Evolutionary conservation across 164 flowering plant genomes (phyloP), one percentile per base, ranked within the genome.

Genomic region (Magnolia changhungtana): DNA sequence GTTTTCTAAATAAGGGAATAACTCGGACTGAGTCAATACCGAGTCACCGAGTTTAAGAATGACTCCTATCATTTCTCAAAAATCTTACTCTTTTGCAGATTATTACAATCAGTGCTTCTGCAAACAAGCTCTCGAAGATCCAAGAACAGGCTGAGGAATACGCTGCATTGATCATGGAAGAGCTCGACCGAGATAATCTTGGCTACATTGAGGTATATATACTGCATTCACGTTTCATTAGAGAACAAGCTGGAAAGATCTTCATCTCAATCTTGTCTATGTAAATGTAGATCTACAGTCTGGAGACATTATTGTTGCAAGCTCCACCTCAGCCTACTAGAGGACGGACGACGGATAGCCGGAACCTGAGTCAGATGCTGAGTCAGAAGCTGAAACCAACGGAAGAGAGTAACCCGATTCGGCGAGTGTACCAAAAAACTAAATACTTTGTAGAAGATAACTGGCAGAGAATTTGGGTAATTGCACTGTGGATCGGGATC

Each of bases 141-240:
- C 84, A 85, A 75, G 80, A 84, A 71, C 84, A 83, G 58, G 88
- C 91, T 0, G 87, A 88, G 37, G 91, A 88, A 74, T 88, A 87
- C 37, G 88, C 91, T 9, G 89, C 87, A 6, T 63, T 88, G 67
- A 87, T 88, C 80, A 88, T 88, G 91, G 89, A 88, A 81, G 91
- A 88, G 78, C 80, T 87, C n/a, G 91, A 88, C 71, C 87, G 87
- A 7, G 84, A 83, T n/a, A 81, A 83, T 20, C 49, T 71, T 6
- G 91, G 91, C n/a, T 85, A 81, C 80, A 81, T 87, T 13, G 78
- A 80, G 89, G 91, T 88, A 82, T n/a, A 7, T 49, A 31, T n/a
- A 21, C 58, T 10, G 20, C 63, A 55, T 18, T 55, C 16, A 20
- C 68, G 9, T 20, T 74, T 2, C 74, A 79, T 84, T 85, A 0